Conservation (phyloP, 2,329 filamentous ascomycete species). For the Magnaporthales sp. region DNA sequence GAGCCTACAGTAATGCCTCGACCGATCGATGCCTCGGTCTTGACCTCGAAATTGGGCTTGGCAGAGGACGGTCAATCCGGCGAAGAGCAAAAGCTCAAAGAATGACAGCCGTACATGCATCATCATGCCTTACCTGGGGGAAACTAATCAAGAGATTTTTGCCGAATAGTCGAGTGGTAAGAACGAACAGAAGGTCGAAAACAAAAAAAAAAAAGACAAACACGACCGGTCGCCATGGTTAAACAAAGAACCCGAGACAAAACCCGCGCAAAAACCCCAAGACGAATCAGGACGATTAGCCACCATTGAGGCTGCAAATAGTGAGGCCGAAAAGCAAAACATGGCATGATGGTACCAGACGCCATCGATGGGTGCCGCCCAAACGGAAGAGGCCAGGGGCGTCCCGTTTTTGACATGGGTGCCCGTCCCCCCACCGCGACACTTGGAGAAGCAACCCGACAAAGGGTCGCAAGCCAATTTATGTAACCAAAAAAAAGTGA, state of each 20-base stretch:
- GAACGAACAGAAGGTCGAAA: neutral
- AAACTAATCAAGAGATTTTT: neutral
- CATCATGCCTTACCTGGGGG: neutral
- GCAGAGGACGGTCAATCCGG: neutral
- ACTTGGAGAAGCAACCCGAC: neutral
- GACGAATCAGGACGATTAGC: neutral
- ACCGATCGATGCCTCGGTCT: neutral
- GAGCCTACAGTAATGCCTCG: constrained; percentile 1
- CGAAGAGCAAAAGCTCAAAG: neutral
- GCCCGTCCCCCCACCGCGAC: neutral
- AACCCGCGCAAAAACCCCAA: neutral
- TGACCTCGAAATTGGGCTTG: neutral
- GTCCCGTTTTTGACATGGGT: neutral
- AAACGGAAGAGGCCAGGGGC: neutral
- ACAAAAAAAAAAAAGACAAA: neutral
- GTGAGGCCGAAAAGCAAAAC: neutral
- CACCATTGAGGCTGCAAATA: neutral
- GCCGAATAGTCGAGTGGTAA: neutral
- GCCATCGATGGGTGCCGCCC: neutral
- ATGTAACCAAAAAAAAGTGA: neutral
- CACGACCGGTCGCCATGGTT: neutral
- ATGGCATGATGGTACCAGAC: neutral
- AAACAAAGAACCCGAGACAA: neutral
- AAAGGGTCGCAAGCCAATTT: neutral
- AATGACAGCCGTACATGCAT: neutral